Evolutionary conservation across 192 early-diverging fungal genomes (phyloP).

Genomic region (Obelidium mucronatum): DNA sequence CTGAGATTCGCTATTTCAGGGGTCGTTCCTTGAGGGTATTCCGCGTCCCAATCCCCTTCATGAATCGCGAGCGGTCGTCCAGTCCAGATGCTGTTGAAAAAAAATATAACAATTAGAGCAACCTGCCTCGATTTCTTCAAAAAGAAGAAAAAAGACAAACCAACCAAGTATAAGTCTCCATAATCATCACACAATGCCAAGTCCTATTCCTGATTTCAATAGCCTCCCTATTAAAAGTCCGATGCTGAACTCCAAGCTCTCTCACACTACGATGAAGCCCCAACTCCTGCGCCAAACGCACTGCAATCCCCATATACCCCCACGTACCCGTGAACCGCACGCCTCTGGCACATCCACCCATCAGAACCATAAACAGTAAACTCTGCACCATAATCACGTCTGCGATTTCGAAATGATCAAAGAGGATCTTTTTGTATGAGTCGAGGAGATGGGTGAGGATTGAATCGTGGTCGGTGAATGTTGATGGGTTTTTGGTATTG

Average conservation of each 20-base stretch:
- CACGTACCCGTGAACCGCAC: conserved; percentile 21
- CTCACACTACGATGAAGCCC: conserved; percentile 29
- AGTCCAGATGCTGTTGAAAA: conserved; percentile 26
- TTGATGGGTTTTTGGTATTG: not conserved
- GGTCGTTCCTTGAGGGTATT: conserved; percentile 8
- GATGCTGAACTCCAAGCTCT: conserved; percentile 24
- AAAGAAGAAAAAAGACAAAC: not conserved
- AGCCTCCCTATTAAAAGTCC: conserved; percentile 3
- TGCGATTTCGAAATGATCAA: conserved; percentile 35
- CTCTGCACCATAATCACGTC: conserved; percentile 25
- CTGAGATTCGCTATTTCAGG: conserved; percentile 9
- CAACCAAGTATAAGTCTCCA: conserved; percentile 34
- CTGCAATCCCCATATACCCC: conserved; percentile 35
- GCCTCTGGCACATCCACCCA: conserved; percentile 13
- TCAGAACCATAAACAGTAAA: conserved; percentile 31
- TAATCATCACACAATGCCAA: conserved; percentile 36
- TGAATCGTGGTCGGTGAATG: conserved; percentile 18
- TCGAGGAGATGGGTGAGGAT: conserved; percentile 18
- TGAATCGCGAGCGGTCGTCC: conserved; percentile 33
- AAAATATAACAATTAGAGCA: no score
- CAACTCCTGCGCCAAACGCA: conserved; percentile 29
- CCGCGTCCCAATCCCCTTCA: conserved; percentile 36
- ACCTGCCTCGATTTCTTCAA: no score
- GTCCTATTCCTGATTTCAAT: conserved; percentile 26
- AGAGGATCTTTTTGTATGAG: conserved; percentile 23